Percentiles rank a stretch among this genome's conserved stretches.
These are phyloP conservation scores for Trichoderma oligosporum DNA, from an alignment of 2,329 filamentous ascomycete genomes.

Conservation along the genomic window DNA sequence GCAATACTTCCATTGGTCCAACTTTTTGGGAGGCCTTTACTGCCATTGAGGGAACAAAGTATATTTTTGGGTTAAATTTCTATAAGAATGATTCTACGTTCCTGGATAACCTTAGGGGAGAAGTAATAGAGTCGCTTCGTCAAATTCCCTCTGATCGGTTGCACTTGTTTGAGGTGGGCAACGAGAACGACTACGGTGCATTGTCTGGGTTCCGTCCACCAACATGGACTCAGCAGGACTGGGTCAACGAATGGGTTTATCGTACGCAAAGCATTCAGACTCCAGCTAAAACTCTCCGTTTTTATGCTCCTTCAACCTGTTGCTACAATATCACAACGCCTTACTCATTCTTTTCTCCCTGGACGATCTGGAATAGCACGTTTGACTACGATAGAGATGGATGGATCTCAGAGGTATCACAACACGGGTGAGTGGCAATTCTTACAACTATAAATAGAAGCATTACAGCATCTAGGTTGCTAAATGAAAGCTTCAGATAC, in stretches of 20 bases:
- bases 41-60: conserved; percentile 10
- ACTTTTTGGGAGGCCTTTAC: conserved; percentile 17
- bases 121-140: conserved; percentile 1
- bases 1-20: conserved; percentile 2
- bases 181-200: conserved; percentile 16
- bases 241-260: conserved; percentile 13
- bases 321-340: conserved; percentile 15
- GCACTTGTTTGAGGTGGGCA: conserved; percentile 13
- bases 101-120: not conserved
- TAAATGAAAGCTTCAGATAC: not conserved
- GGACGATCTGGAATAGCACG: conserved; percentile 15
- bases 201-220: conserved; percentile 13
- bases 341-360: conserved; percentile 15
- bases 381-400: conserved; percentile 14
- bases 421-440: conserved; percentile 5
- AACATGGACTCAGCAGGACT: conserved; percentile 15
- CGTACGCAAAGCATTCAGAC: conserved; percentile 8
- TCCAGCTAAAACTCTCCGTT: not conserved
- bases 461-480: not conserved
- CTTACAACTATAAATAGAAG: too few relatives aligned
- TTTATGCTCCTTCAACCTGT: conserved; percentile 14
- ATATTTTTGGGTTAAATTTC: conserved; percentile 16
- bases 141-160: conserved; percentile 7
- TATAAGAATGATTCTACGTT: conserved; percentile 16
- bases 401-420: conserved; percentile 15